Evolutionary conservation across 176 grass and related monocot species (phyloP).

Genomic region (Musa beccarii): DNA sequence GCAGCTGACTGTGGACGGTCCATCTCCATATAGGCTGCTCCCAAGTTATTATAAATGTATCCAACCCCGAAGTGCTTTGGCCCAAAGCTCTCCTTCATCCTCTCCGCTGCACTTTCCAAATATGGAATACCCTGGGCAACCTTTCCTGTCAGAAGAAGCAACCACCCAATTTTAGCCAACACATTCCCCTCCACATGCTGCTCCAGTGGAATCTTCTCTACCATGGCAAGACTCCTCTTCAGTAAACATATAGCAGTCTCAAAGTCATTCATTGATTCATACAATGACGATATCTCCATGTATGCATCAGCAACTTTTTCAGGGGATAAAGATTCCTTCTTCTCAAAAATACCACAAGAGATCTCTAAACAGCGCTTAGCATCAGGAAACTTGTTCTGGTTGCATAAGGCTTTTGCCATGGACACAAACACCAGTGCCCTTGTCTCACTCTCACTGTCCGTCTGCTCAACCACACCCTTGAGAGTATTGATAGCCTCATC

Average conservation of each 20-base stretch:
- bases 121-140: slow-evolving; percentile 47
- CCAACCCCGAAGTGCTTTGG: slow-evolving; percentile 78
- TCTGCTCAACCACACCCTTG: slow-evolving; percentile 32
- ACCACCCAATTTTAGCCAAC: slow-evolving; percentile 61
- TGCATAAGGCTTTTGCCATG: slow-evolving; percentile 70
- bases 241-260: slow-evolving; percentile 66
- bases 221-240: slow-evolving; percentile 67
- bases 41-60: slow-evolving; percentile 84
- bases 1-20: slow-evolving; percentile 64
- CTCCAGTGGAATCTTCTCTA: slow-evolving; percentile 76
- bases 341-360: slow-evolving; percentile 54
- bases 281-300: slow-evolving; percentile 47
- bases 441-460: slow-evolving; percentile 43
- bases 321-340: slow-evolving; percentile 41
- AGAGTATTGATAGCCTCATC: slow-evolving; percentile 57
- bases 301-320: slow-evolving; percentile 59
- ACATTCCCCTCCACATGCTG: slow-evolving; percentile 86
- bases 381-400: slow-evolving; percentile 53
- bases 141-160: slow-evolving; percentile 75
- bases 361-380: slow-evolving; percentile 65
- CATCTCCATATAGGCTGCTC: slow-evolving; percentile 85
- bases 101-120: slow-evolving; percentile 72
- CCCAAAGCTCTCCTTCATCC: slow-evolving; percentile 83
- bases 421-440: slow-evolving; percentile 72
- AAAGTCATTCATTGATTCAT: slow-evolving; percentile 66